A percentile compares a stretch with the other conserved stretches of the same genome.
These are phyloP conservation scores for Fusarium sambucinum DNA, from an alignment of 2,329 filamentous ascomycete species.

Conservation along the genomic window DNA sequence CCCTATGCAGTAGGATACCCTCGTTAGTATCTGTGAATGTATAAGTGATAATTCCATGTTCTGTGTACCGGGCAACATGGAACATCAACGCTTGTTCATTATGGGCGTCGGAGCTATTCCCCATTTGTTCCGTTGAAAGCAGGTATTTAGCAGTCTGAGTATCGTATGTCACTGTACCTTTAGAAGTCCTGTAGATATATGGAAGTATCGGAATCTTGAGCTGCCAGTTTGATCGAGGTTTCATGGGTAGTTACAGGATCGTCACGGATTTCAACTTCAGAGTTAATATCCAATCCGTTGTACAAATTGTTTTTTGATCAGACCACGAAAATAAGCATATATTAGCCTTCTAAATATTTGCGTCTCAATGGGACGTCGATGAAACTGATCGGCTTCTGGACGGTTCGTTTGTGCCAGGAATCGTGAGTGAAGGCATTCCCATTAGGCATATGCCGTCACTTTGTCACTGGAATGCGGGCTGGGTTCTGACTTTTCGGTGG, in stretches of 20 bases:
- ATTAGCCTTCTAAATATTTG: background rate
- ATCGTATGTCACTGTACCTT: background rate
- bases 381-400: background rate
- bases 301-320: background rate
- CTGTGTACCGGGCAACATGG: background rate
- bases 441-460: background rate
- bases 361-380: background rate
- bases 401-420: background rate
- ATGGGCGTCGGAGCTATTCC: background rate
- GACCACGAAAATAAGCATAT: background rate
- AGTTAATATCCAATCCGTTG: background rate
- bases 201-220: background rate
- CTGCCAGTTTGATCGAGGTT: slow-evolving; percentile 5
- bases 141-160: background rate
- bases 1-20: background rate
- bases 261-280: background rate
- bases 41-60: background rate
- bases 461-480: background rate
- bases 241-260: slow-evolving; percentile 3
- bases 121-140: background rate
- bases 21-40: background rate
- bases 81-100: background rate
- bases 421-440: slow-evolving; percentile 1
- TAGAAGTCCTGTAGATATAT: background rate
- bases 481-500: background rate